Evolutionary conservation across 139 green algal species (phyloP).

Genomic region (Micractinium conductrix): DNA sequence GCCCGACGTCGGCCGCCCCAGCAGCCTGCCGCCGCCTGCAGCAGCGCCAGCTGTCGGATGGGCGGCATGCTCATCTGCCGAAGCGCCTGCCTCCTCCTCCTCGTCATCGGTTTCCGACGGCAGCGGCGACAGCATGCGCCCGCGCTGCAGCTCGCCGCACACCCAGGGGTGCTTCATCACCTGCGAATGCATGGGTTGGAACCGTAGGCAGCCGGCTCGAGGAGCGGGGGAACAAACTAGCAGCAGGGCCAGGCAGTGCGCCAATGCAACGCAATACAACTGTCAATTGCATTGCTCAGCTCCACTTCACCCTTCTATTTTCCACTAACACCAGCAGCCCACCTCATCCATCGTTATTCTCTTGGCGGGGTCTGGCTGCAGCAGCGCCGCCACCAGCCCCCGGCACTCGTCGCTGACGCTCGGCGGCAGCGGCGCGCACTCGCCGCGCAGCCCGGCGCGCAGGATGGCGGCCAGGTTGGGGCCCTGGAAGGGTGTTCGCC

Average conservation of each 20-base stretch:
- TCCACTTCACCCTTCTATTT: background rate
- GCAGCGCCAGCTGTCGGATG: too few relatives aligned
- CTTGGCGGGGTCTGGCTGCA: background rate
- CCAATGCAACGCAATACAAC: background rate
- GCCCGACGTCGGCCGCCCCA: background rate
- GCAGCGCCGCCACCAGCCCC: constrained; percentile 45
- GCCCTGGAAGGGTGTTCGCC: constrained; percentile 62
- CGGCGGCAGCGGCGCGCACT: constrained; percentile 48
- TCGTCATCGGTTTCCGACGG: background rate
- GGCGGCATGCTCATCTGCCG: background rate
- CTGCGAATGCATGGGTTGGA: background rate
- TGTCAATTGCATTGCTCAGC: too few relatives aligned
- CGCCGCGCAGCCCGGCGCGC: background rate
- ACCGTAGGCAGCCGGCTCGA: background rate
- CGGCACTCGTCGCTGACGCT: constrained; percentile 37
- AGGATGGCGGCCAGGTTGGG: constrained; percentile 31
- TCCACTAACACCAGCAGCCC: background rate
- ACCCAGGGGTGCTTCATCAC: background rate
- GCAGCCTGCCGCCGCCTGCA: background rate
- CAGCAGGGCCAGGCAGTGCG: background rate
- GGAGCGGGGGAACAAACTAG: background rate
- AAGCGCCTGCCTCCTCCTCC: background rate
- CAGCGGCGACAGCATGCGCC: background rate
- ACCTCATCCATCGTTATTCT: constrained; percentile 1
- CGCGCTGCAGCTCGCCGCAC: background rate